Conservation (phyloP, 2,329 filamentous ascomycete genomes). For the Dothideomycetidae sp. region DNA sequence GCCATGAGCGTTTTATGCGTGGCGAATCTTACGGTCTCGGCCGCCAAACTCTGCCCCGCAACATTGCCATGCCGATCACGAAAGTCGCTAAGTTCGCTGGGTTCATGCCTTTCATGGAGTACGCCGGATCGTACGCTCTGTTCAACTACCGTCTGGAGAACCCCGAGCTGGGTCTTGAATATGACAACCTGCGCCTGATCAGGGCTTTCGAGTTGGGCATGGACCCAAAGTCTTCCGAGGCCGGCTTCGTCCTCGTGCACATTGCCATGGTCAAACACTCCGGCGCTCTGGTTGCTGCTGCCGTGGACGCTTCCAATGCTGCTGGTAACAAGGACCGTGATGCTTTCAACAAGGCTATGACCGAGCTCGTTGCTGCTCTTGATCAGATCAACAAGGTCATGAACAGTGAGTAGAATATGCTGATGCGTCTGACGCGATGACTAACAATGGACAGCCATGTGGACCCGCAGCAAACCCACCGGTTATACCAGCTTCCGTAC, state of each 20-base stretch:
- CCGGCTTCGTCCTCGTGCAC: slow-evolving; percentile 90
- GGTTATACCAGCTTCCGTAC: slow-evolving; percentile 85
- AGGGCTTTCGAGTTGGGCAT: slow-evolving; percentile 85
- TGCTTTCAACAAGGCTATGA: slow-evolving; percentile 32
- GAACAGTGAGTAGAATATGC: slow-evolving; percentile 59
- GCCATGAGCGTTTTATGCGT: slow-evolving; percentile 35
- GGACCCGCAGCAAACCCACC: slow-evolving; percentile 68
- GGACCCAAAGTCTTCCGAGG: slow-evolving; percentile 75
- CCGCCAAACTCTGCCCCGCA: slow-evolving; percentile 55
- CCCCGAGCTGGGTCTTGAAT: slow-evolving; percentile 38
- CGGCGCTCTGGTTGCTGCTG: slow-evolving; percentile 58
- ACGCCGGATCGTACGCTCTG: slow-evolving; percentile 47
- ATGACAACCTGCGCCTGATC: slow-evolving; percentile 61
- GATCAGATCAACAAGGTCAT: slow-evolving; percentile 62
- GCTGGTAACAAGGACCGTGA: slow-evolving; percentile 10
- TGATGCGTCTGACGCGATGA: no score
- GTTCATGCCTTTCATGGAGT: slow-evolving; percentile 68
- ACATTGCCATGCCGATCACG: slow-evolving; percentile 68
- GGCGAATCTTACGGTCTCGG: slow-evolving; percentile 61
- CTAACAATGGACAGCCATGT: slow-evolving; percentile 67
- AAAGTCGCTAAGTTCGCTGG: slow-evolving; percentile 65
- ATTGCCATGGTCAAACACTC: slow-evolving; percentile 91
- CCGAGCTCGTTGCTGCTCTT: slow-evolving; percentile 48
- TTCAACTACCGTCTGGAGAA: slow-evolving; percentile 51
- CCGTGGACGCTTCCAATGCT: slow-evolving; percentile 40